Evolutionary conservation across 176 grass and related monocot genomes (phyloP).

Genomic region (Musa acuminata): DNA sequence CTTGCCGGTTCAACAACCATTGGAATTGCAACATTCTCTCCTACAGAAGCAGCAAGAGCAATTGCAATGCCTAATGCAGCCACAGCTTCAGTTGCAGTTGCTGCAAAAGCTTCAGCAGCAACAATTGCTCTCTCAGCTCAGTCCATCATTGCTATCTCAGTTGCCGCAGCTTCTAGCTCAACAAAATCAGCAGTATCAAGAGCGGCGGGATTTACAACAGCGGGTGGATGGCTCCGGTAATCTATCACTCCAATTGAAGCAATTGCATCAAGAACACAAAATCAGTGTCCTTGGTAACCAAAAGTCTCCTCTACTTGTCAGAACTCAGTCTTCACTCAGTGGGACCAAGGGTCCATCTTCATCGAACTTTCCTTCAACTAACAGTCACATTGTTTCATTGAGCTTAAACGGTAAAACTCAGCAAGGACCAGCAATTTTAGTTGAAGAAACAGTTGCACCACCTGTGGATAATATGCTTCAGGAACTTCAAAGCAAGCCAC

Average conservation of each 20-base stretch:
- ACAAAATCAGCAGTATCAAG: conserved; percentile 60
- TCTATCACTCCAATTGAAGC: conserved; percentile 33
- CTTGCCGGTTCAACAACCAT: conserved; percentile 48
- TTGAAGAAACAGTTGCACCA: conserved; percentile 31
- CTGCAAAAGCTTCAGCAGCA: conserved; percentile 96
- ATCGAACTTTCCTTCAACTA: conserved; percentile 44
- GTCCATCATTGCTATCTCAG: conserved; percentile 63
- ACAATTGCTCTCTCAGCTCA: conserved; percentile 77
- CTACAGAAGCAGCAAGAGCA: conserved; percentile 77
- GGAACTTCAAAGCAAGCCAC: conserved; percentile 79
- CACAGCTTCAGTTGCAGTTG: conserved; percentile 76
- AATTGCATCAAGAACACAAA: conserved; percentile 40
- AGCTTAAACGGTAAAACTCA: conserved; percentile 44
- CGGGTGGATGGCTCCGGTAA: conserved; percentile 32
- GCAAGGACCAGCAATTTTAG: conserved; percentile 54
- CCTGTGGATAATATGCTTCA: conserved; percentile 74
- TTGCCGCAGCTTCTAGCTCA: conserved; percentile 60
- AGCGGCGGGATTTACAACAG: conserved; percentile 63
- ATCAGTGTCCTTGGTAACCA: conserved; percentile 35
- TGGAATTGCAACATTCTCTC: conserved; percentile 65
- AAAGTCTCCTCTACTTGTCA: conserved; percentile 47
- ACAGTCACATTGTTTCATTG: conserved; percentile 44
- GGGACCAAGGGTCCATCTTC: conserved; percentile 51
- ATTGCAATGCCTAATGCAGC: conserved; percentile 60
- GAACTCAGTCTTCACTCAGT: conserved; percentile 45